Conservation (phyloP, 768 basidiomycete species). For the Leccinum longicurvipes region DNA sequence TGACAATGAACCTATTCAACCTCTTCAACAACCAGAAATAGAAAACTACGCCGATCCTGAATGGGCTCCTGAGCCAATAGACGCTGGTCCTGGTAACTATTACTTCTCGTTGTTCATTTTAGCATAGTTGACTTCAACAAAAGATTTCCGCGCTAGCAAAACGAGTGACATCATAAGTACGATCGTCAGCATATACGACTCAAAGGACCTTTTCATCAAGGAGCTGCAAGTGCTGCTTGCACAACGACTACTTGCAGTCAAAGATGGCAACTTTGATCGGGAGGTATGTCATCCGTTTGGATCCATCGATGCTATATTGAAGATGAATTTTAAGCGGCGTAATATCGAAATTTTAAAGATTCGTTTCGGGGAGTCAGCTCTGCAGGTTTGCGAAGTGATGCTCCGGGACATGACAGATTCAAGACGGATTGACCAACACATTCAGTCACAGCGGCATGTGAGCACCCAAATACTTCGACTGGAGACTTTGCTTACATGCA, state of each 20-base stretch:
- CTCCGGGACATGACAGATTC: constrained; percentile 96
- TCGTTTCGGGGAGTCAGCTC: constrained; percentile 88
- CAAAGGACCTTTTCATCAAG: constrained; percentile 93
- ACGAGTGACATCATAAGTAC: constrained; percentile 94
- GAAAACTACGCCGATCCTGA: constrained; percentile 90
- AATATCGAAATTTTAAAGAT: constrained; percentile 94
- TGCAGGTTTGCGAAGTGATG: constrained; percentile 99
- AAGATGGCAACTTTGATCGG: constrained; percentile 73
- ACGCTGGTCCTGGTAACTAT: constrained; percentile 84
- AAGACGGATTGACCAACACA: constrained; percentile 80
- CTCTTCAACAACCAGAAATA: constrained; percentile 67
- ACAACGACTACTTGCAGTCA: constrained; percentile 76
- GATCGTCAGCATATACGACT: constrained; percentile 95
- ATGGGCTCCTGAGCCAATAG: constrained; percentile 95
- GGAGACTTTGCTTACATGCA: constrained; percentile 3
- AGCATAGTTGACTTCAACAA: neutral
- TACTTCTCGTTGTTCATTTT: neutral
- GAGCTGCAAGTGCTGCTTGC: constrained; percentile 92
- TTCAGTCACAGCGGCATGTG: constrained; percentile 72
- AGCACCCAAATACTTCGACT: constrained; percentile 20
- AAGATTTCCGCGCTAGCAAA: constrained; percentile 90
- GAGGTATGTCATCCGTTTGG: constrained; percentile 39
- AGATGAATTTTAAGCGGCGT: constrained; percentile 54
- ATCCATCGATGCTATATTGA: neutral
- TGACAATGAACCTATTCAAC: constrained; percentile 77